Conservation (phyloP, 192 early-diverging fungal species). For the Coemansia javaensis region DNA sequence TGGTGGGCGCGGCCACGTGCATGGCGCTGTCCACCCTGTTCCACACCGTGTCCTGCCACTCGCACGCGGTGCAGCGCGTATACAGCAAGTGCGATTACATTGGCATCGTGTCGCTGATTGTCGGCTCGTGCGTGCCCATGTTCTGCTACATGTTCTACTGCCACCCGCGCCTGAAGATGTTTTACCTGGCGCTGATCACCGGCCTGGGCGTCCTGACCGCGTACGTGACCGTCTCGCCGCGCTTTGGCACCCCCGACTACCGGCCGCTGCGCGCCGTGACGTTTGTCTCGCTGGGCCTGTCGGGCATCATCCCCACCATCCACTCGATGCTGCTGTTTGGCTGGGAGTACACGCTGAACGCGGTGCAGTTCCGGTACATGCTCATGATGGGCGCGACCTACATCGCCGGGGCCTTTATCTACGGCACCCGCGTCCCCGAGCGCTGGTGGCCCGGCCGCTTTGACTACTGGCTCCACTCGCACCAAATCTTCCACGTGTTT, state of each 20-base stretch:
- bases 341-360: conserved; percentile 52
- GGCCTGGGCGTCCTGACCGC: conserved; percentile 63
- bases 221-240: conserved; percentile 55
- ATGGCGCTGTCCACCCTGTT: conserved; percentile 74
- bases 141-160: conserved; percentile 61
- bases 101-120: conserved; percentile 81
- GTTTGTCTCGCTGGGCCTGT: conserved; percentile 77
- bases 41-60: conserved; percentile 84
- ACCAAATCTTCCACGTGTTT: conserved; percentile 88
- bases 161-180: conserved; percentile 45
- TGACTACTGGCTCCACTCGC: conserved; percentile 76
- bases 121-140: conserved; percentile 51
- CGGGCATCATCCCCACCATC: conserved; percentile 64
- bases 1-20: conserved; percentile 71
- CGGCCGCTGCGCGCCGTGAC: conserved; percentile 70
- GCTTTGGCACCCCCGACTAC: conserved; percentile 70
- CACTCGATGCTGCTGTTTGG: conserved; percentile 67
- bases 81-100: conserved; percentile 94
- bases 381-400: conserved; percentile 73
- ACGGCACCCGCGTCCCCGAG: conserved; percentile 83
- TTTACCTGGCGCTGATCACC: conserved; percentile 59
- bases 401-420: conserved; percentile 77
- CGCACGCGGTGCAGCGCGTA: conserved; percentile 53
- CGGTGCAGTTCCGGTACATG: conserved; percentile 62
- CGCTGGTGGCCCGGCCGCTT: conserved; percentile 78